These are phyloP conservation scores for Saturnispora zaruensis DNA, from an alignment of 805 yeast genomes.

Conservation along the genomic window DNA sequence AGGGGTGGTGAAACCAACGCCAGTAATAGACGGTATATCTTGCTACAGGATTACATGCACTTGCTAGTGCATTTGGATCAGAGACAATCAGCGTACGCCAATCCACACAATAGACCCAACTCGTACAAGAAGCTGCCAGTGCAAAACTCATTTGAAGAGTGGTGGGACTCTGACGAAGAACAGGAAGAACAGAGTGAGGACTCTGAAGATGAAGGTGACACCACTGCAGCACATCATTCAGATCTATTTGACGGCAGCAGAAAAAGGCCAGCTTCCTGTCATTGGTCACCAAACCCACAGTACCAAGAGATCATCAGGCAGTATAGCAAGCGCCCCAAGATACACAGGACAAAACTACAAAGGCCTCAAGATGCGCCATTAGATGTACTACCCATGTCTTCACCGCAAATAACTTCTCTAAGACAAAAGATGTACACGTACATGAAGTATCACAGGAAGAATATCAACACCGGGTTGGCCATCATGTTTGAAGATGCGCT, in stretches of 20 bases:
- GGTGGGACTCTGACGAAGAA: slow-evolving; percentile 7
- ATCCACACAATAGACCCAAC: slow-evolving; percentile 6
- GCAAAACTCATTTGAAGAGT: slow-evolving; percentile 7
- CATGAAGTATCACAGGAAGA: slow-evolving; percentile 1
- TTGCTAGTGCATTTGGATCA: slow-evolving; percentile 3
- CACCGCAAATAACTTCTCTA: slow-evolving; percentile 6
- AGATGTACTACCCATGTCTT: background rate
- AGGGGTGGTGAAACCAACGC: background rate
- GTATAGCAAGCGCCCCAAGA: background rate
- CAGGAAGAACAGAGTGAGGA: background rate
- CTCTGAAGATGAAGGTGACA: background rate
- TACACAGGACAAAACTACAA: background rate
- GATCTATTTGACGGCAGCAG: background rate
- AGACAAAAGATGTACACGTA: slow-evolving; percentile 2
- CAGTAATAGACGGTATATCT: background rate
- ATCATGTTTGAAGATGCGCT: background rate
- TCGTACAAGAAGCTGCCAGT: background rate
- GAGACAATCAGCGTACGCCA: slow-evolving; percentile 1
- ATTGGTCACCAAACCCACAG: slow-evolving; percentile 4
- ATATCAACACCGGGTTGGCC: background rate
- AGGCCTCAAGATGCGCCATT: background rate
- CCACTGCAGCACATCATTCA: background rate
- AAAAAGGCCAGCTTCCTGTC: slow-evolving; percentile 5
- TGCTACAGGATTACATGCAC: slow-evolving; percentile 1
- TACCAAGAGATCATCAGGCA: background rate